phyloP scores from a whole-genome alignment of 2,329 filamentous ascomycete genomes.

The Polytolypa hystricis region DNA sequence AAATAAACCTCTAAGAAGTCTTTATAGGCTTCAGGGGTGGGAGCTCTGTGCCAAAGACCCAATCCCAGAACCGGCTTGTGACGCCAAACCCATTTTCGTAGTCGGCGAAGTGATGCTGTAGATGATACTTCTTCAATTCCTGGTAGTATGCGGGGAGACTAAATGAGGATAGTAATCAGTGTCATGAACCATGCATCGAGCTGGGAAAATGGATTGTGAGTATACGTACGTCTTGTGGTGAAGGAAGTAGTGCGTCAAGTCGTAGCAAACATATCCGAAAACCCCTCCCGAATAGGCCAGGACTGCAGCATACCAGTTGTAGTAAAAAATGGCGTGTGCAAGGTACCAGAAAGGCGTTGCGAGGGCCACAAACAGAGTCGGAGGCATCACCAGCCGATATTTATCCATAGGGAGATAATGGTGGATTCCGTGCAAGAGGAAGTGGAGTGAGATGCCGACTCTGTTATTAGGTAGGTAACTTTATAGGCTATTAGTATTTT shows the following conservation, averaged over 20 bases:
- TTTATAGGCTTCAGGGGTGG: slow-evolving; percentile 27
- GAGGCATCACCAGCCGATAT: slow-evolving; percentile 94
- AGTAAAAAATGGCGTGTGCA: slow-evolving; percentile 69
- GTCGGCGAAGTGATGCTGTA: slow-evolving; percentile 94
- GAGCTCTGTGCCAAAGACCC: slow-evolving; percentile 81
- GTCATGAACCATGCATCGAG: neutral
- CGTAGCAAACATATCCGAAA: slow-evolving; percentile 93
- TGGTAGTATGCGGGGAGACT: slow-evolving; percentile 80
- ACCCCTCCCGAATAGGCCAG: slow-evolving; percentile 80
- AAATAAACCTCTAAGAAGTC: too few species aligned
- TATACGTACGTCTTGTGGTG: slow-evolving; percentile 70
- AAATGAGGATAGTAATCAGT: slow-evolving; percentile 11
- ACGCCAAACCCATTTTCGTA: slow-evolving; percentile 97
- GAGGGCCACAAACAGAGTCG: slow-evolving; percentile 70
- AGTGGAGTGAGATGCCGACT: slow-evolving; percentile 75
- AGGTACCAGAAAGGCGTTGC: slow-evolving; percentile 88
- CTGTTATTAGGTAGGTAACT: slow-evolving; percentile 87
- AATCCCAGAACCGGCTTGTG: slow-evolving; percentile 92
- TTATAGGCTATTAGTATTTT: slow-evolving; percentile 14
- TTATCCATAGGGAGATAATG: slow-evolving; percentile 99
- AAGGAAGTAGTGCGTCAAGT: slow-evolving; percentile 96
- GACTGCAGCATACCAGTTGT: slow-evolving; percentile 71
- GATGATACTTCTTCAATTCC: slow-evolving; percentile 90
- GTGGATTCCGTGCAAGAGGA: slow-evolving; percentile 90
- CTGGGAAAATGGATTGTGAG: neutral